These are phyloP conservation scores for Cercospora canescens DNA, from an alignment of 2,329 filamentous ascomycete species.

Conservation along the genomic window DNA sequence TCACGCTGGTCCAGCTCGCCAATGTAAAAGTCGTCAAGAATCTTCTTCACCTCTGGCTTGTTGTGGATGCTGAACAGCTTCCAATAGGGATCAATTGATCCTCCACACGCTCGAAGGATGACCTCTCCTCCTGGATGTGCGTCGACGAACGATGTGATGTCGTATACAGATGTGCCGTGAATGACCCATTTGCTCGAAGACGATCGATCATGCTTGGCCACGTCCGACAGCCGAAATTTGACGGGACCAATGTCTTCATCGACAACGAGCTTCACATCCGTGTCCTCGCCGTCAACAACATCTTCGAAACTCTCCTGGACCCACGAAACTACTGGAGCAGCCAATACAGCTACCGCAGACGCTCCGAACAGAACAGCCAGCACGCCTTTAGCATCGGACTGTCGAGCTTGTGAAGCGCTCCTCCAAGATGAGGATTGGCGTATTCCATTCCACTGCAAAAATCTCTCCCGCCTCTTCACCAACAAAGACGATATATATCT, in stretches of 20 bases:
- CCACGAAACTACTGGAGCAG: slow-evolving; percentile 22
- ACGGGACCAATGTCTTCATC: background rate
- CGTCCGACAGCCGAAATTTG: slow-evolving; percentile 30
- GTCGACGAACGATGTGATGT: slow-evolving; percentile 68
- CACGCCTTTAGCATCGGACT: slow-evolving; percentile 20
- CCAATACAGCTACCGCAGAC: slow-evolving; percentile 24
- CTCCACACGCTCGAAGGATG: slow-evolving; percentile 65
- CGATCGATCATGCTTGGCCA: slow-evolving; percentile 37
- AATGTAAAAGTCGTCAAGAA: slow-evolving; percentile 64
- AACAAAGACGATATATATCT: slow-evolving; percentile 1
- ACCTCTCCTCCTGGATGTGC: slow-evolving; percentile 68
- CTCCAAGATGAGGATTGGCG: slow-evolving; percentile 19
- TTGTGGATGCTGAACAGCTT: slow-evolving; percentile 71
- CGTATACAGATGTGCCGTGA: slow-evolving; percentile 65
- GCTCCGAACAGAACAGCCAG: slow-evolving; percentile 22
- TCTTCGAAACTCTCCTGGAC: slow-evolving; percentile 10
- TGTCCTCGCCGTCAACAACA: background rate
- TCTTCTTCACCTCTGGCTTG: slow-evolving; percentile 60
- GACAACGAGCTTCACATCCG: background rate
- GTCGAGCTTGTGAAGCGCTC: slow-evolving; percentile 15
- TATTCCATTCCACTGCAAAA: slow-evolving; percentile 20
- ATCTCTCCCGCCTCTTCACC: slow-evolving; percentile 14
- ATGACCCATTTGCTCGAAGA: slow-evolving; percentile 63
- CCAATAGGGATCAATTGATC: slow-evolving; percentile 68
- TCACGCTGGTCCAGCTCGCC: slow-evolving; percentile 62